Base-by-base conservation (phyloP, 2,329 filamentous ascomycete genomes). In the Paramyrothecium sp. region DNA sequence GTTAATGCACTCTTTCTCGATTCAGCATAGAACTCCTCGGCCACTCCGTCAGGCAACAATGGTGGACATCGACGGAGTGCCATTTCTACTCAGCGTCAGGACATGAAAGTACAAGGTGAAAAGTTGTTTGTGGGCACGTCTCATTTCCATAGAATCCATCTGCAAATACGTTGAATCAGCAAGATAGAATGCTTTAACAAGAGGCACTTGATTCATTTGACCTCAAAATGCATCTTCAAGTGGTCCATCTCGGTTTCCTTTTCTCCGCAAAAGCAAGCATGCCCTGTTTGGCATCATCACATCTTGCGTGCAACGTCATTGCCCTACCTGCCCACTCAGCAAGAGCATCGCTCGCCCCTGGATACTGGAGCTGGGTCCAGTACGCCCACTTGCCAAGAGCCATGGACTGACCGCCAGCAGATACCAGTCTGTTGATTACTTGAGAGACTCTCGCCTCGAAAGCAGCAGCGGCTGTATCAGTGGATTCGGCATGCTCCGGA, bases 371-470 rank as follows among this genome's bases (percentile, higher is more conserved):
- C 17, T 67, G 65, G 0, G 65, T 58, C 63, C 65, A 63, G 13
- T 60, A 67, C 1, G 65, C 62, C 65, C 65, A 67, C 53, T 67
- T 67, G 0, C 65, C 65, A 4, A 65, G 21, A 0, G 63, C 65
- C 10, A 65, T 63, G 10, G 63, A 61, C 16, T 64, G 63, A 1
- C 63, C 49, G 1, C 65, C 58, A 53, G 61, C 64, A 0, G n/a
- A n/a, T 2, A 46, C 55, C 3, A 67, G 7, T 2, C 41, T 54
- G 13, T 55, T 50, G 1, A 67, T 19, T 10, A 67, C 54, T 0
- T 22, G 19, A 0, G 55, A 26, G 2, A 64, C 60, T 2, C 64
- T 58, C 0, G 2, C 34, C 20, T 67, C 65, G 7, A 67, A 57
- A 0, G 58, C 58, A 1, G 17, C 41, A 5, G 19, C 20, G 2